Conservation (phyloP, 2,329 filamentous ascomycete species). For the Cladorrhinum sp. region DNA sequence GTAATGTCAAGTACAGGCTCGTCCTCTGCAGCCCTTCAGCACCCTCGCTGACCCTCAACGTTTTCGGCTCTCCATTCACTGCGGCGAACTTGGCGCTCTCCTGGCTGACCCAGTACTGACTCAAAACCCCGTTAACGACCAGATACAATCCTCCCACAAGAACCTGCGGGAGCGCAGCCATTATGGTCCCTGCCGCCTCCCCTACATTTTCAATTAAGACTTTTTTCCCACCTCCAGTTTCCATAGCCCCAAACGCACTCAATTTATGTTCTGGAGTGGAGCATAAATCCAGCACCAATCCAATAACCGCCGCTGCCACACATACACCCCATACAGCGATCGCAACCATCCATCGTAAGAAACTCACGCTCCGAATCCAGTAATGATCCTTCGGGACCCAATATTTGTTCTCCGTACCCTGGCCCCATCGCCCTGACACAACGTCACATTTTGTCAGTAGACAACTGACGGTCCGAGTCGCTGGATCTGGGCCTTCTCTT, state of each 20-base stretch:
- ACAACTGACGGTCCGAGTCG: conserved; percentile 37
- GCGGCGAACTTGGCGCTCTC: conserved; percentile 47
- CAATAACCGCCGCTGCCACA: conserved; percentile 37
- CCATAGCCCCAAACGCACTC: conserved; percentile 39
- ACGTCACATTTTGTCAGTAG: conserved; percentile 48
- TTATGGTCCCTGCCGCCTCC: conserved; percentile 34
- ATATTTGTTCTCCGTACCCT: conserved; percentile 38
- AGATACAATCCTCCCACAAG: conserved; percentile 49
- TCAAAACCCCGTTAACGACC: conserved; percentile 45
- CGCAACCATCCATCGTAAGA: conserved; percentile 42
- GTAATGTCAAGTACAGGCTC: conserved; percentile 50
- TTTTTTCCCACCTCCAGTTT: conserved; percentile 29
- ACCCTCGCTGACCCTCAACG: conserved; percentile 43
- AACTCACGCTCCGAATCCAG: conserved; percentile 46
- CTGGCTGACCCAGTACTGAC: conserved; percentile 48
- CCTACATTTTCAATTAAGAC: conserved; percentile 25
- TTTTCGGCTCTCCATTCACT: conserved; percentile 20
- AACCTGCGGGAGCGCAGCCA: conserved; percentile 48
- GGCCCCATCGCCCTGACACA: conserved; percentile 41
- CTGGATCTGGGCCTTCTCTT: conserved; percentile 42
- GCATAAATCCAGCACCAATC: conserved; percentile 38
- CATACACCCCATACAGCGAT: conserved; percentile 39
- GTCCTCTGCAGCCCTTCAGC: conserved; percentile 45
- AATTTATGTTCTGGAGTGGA: conserved; percentile 32
- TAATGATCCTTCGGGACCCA: conserved; percentile 41